Evolutionary conservation across 495 filamentous ascomycete genomes (phyloP), one percentile per base, ranked within the genome.

Genomic region (Aspergillus sparsus): DNA sequence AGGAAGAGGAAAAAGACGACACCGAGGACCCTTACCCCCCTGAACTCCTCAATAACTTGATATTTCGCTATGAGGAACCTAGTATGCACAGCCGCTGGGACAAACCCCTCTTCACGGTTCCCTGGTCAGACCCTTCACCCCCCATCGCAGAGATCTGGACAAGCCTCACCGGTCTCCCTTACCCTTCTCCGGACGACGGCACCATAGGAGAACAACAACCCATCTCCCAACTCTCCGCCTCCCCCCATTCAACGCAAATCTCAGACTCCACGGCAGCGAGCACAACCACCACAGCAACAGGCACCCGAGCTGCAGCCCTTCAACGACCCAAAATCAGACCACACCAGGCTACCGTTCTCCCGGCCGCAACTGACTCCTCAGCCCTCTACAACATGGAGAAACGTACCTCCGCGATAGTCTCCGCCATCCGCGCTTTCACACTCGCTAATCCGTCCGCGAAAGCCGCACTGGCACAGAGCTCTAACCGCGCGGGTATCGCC

Each of bases 61-160:
- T 97, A 49, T 96, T 93, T 69, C 86, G 94, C 49, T 97, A 96
- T 71, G 94, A 98, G 74, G 94, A 98, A 76, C 94, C 94, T 12
- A 96, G 93, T 76, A 87, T 89, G 51, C 93, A 97, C 89, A 89
- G 84, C 13, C 83, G 94, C 49, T 98, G 94, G 94, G 94, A 98
- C 71, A 89, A 87, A 62, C 94, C 94, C 6, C 81, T 97, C 18
- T 98, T 97, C 77, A 93, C 92, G 8, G 86, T 97, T 0, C 84
- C 90, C 10, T 92, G 85, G 79, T 83, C 87, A 11, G 94, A 98
- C 68, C 77, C 81, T 41, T 69, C 75, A n/a, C 87, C 87, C 5
- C 86, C 84, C 15, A 79, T 79, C 49, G 83, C 84, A 27, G 81
- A 82, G 9, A 89, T 98, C 55, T 98, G 93, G 91, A 88, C 91